phyloP scores from a whole-genome alignment of 208 protist genomes.

The Leishmania braziliensis region DNA sequence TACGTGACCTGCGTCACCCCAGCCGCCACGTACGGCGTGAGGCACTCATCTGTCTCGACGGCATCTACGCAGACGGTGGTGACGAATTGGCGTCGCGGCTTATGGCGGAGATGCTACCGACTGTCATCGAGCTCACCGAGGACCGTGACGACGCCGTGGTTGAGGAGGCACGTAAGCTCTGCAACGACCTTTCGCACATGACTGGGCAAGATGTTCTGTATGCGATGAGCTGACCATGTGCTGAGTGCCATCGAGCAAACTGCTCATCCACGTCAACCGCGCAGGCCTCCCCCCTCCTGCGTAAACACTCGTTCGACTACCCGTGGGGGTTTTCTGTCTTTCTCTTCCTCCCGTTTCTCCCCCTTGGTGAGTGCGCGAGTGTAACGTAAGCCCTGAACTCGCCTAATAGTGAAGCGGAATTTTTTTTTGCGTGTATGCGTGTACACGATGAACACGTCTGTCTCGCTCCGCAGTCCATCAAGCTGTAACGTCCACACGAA shows the following conservation, averaged over 20 bases:
- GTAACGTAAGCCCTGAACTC: constrained; percentile 6
- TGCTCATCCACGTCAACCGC: neutral
- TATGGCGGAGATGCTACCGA: constrained; percentile 89
- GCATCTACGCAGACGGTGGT: constrained; percentile 89
- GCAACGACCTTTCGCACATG: constrained; percentile 85
- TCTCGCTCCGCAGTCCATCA: neutral
- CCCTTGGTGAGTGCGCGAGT: neutral
- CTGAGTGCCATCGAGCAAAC: neutral
- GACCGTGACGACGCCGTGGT: constrained; percentile 81
- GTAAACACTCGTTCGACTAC: neutral
- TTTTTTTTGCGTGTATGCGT: neutral
- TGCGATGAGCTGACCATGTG: constrained; percentile 63
- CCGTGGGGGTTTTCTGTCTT: neutral
- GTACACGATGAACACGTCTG: neutral
- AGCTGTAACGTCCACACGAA: neutral
- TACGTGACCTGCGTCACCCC: constrained; percentile 76
- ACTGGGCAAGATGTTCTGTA: constrained; percentile 90
- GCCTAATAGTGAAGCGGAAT: neutral
- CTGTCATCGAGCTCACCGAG: constrained; percentile 90
- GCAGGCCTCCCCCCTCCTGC: neutral
- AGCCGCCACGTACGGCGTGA: constrained; percentile 69
- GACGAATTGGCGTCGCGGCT: constrained; percentile 86
- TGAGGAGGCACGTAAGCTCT: constrained; percentile 79
- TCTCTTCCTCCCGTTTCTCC: neutral
- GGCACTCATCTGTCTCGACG: constrained; percentile 71